phyloP scores from a whole-genome alignment of 331 rosid genomes.

The Spiraea crenata region DNA sequence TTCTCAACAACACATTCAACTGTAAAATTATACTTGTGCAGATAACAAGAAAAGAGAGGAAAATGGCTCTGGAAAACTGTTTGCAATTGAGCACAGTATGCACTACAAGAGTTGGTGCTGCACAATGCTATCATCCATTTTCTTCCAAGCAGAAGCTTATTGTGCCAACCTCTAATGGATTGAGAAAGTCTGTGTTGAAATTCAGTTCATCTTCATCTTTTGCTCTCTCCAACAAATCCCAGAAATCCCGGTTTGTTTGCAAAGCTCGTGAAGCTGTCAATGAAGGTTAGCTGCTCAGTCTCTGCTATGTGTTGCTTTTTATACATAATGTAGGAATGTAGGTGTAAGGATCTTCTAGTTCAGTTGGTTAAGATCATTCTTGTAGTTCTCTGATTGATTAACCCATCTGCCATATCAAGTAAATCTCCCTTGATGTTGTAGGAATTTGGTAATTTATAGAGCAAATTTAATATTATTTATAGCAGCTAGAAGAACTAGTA shows the following conservation, averaged over 20 bases:
- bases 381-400: too few species aligned
- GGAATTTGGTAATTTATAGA: too few species aligned
- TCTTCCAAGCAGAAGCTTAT: slow-evolving; percentile 49
- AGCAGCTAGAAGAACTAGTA: too few species aligned
- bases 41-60: slow-evolving; percentile 12
- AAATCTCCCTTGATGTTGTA: too few species aligned
- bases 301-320: neutral
- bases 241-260: slow-evolving; percentile 57
- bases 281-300: slow-evolving; percentile 50
- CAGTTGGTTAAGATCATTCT: too few species aligned
- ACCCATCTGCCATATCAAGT: too few species aligned
- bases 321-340: neutral
- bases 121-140: slow-evolving; percentile 46
- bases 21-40: neutral
- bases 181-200: slow-evolving; percentile 38
- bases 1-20: slow-evolving; percentile 7
- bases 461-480: too few species aligned
- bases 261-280: slow-evolving; percentile 76
- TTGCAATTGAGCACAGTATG: slow-evolving; percentile 57
- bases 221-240: slow-evolving; percentile 21
- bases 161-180: slow-evolving; percentile 34
- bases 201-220: slow-evolving; percentile 32
- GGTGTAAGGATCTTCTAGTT: too few species aligned
- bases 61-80: slow-evolving; percentile 71
- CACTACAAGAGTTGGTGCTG: slow-evolving; percentile 43